Evolutionary conservation across 345 rosid genomes (phyloP), one percentile per base, ranked within the genome.

Genomic region (Eucalyptus pumila): DNA sequence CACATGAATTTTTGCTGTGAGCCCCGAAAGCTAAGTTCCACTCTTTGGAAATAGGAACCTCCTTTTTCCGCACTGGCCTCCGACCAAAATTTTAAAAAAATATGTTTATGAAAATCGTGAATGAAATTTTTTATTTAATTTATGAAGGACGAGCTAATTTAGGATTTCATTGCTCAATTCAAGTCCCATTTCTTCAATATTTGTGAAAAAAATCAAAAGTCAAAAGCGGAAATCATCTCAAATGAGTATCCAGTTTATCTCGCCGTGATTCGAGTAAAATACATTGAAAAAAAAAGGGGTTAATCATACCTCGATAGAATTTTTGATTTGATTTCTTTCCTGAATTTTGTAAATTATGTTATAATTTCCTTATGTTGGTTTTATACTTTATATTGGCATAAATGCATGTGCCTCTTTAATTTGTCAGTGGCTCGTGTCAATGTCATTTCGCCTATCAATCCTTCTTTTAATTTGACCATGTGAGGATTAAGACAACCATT

Each of bases 191-290:
- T 60, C 2, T 11, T 60, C 6, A 15, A 60, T 26, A 26, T 60
- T 11, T 26, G n/a, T 60, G n/a, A 26, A 60, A 60, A 58, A 58
- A 26, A 26, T 58, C n/a, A 60, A 62, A 62, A 62, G 69, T 62
- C 4, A 13, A 30, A 30, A 62, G 32, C 9, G 0, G 0, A 0
- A 62, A 62, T 13, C 32, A 13, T 62, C 69, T 3, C 17, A 30
- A 62, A 30, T 3, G 34, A 62, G n/a, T 30, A 1, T 60, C 2
- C 2, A 0, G 1, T 30, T 60, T 12, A 60, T 6, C 8, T 30
- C 1, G 0, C 15, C 16, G 0, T 14, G 16, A 30, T 60, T 30
- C 8, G 3, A 30, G 8, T 30, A 6, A 6, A 30, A 60, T 27
- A 27, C 1, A 13, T 0, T 6, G 4, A 0, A 14, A 27, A 30